Evolutionary conservation across 805 yeast genomes (phyloP).

Genomic region (Sugiyamaella boreocaroliniensis): DNA sequence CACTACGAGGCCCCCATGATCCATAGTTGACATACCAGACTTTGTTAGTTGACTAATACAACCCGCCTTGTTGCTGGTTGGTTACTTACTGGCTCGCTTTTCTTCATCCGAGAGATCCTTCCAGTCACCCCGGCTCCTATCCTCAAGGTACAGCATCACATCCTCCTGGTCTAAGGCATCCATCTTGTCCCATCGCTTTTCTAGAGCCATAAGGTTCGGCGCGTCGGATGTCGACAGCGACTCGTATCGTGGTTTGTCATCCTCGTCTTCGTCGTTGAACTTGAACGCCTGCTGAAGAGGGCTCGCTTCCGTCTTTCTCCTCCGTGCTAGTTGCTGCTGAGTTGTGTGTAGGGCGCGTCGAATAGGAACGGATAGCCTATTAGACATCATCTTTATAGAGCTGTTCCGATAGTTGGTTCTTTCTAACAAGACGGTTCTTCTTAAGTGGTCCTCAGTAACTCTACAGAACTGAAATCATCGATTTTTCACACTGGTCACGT

Average conservation of each 20-base stretch:
- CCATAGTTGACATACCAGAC: constrained; percentile 30
- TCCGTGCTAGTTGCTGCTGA: neutral
- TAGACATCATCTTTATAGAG: neutral
- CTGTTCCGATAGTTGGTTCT: too few relatives aligned
- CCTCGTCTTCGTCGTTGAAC: constrained; percentile 17
- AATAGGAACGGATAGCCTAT: neutral
- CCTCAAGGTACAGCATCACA: constrained; percentile 31
- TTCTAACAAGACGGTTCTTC: too few relatives aligned
- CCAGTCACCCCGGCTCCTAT: constrained; percentile 33
- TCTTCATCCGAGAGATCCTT: constrained; percentile 26
- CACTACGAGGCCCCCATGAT: constrained; percentile 32
- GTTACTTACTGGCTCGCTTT: constrained; percentile 27
- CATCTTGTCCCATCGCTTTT: constrained; percentile 30
- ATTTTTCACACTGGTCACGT: neutral
- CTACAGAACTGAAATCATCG: too few relatives aligned
- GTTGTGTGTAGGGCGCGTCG: neutral
- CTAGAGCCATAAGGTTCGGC: constrained; percentile 27
- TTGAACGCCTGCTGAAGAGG: constrained; percentile 17
- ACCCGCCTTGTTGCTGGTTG: too few relatives aligned
- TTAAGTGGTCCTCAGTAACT: too few relatives aligned
- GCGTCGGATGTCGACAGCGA: constrained; percentile 13
- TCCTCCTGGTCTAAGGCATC: constrained; percentile 34
- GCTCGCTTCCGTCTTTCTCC: neutral
- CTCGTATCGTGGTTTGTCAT: constrained; percentile 6
- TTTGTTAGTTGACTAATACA: neutral